Percentiles rank a stretch among this genome's conserved stretches.
Conservation (phyloP, 1,139 yeast genomes). For the Geotrichum klebahnii region DNA sequence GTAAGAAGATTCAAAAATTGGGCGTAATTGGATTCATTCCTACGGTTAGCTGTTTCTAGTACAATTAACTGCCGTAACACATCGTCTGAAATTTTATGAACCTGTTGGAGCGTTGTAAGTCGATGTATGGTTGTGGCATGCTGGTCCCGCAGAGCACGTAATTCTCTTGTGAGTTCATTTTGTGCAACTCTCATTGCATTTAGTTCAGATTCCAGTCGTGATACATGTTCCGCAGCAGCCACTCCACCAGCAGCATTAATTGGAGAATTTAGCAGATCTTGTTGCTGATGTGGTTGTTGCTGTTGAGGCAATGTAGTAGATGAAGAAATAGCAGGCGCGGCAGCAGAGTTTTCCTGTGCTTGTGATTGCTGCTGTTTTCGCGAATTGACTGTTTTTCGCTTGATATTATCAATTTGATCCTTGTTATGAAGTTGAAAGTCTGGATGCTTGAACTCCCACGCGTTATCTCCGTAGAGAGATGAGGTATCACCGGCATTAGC, state of each 20-base stretch:
- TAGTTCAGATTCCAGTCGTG: slow-evolving; percentile 13
- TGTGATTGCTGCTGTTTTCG: slow-evolving; percentile 38
- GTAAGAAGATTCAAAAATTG: slow-evolving; percentile 11
- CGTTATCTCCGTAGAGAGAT: slow-evolving; percentile 63
- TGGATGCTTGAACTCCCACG: slow-evolving; percentile 93
- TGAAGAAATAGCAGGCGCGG: slow-evolving; percentile 23
- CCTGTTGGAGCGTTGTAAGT: slow-evolving; percentile 16
- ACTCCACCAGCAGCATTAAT: neutral
- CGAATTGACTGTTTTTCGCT: slow-evolving; percentile 68
- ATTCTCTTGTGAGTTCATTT: slow-evolving; percentile 9
- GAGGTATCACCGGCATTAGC: slow-evolving; percentile 50
- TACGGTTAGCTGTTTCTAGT: slow-evolving; percentile 7
- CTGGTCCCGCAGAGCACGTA: slow-evolving; percentile 11
- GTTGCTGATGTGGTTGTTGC: slow-evolving; percentile 22
- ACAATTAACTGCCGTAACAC: slow-evolving; percentile 19
- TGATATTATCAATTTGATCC: slow-evolving; percentile 70
- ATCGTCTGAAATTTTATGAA: slow-evolving; percentile 16
- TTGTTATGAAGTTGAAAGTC: slow-evolving; percentile 71
- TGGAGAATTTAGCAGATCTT: no score
- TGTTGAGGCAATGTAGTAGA: slow-evolving; percentile 12
- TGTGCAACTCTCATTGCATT: slow-evolving; percentile 10
- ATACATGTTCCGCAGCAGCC: slow-evolving; percentile 2
- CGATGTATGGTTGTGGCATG: slow-evolving; percentile 15
- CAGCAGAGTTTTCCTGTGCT: slow-evolving; percentile 13
- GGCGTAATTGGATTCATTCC: neutral